Base-by-base conservation (phyloP, 1,284 basidiomycete genomes). In the Takashimella koratensis region DNA sequence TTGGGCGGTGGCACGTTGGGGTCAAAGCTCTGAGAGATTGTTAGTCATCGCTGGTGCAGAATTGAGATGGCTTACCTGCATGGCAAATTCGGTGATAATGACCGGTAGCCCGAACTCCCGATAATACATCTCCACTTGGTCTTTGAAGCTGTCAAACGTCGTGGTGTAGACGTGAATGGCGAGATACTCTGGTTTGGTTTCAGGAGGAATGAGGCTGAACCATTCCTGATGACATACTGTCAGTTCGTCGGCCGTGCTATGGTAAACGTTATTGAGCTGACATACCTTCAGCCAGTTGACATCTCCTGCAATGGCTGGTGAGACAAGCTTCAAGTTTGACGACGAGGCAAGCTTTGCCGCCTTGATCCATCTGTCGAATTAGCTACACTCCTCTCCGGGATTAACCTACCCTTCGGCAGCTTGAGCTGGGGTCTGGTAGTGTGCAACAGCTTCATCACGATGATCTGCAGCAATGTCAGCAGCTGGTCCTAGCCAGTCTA, bases 131-230 rank as follows among this genome's bases (percentile, higher is more conserved):
- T 69, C 64, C 5, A 73, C 57, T 24, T 47, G 59, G 11, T 16
- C 12, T 10, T 52, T 51, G 57, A 74, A 70, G 39, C 47, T 52
- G 1, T 73, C 72, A 47, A 74, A 69, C 16, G 70, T 70, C 3
- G 70, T 73, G 3, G 70, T 74, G 56, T 74, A 74, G 41, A 74
- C 56, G 47, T 74, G 70, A 0, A 71, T 58, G 4, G 68, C 67
- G 4, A 74, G 59, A 43, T 62, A 62, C 47, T 70, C 64, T 1
- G 72, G 72, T 47, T 48, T 59, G 0, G 65, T 54, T 3, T 59
- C 53, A 0, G 45, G 45, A 0, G 66, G 65, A 16, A 74, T 58
- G 12, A 62, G 52, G 4, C 52, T 26, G 51, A 68, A 53, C 52
- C 67, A 68, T 20, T 66, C 57, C 68, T 68, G 45, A 2, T n/a